Percentiles rank a stretch among this genome's conserved stretches.
Conservation (phyloP, 805 yeast genomes). For the Maudiozyma serrabonitensis region DNA sequence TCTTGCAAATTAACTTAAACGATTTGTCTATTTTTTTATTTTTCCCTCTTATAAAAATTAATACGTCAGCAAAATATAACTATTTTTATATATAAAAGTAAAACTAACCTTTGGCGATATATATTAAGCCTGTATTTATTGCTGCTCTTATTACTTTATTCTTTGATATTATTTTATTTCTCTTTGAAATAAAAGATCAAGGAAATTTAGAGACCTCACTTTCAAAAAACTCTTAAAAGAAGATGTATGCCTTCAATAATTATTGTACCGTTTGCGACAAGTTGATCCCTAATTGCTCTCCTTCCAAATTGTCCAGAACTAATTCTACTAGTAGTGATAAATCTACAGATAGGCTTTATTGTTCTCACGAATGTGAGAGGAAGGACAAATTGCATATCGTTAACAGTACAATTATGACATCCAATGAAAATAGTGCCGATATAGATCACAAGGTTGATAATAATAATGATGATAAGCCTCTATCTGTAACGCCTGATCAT, state of each 20-base stretch:
- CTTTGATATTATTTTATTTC: too few relatives aligned
- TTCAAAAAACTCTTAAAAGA: neutral
- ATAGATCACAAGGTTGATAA: too few relatives aligned
- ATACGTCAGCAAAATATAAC: too few relatives aligned
- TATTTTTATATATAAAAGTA: too few relatives aligned
- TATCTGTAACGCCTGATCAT: neutral
- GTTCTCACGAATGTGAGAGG: slow-evolving; percentile 18
- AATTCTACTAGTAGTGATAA: slow-evolving; percentile 1
- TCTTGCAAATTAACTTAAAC: neutral
- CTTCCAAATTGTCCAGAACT: neutral
- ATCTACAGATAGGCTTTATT: slow-evolving; percentile 13
- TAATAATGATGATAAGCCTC: neutral
- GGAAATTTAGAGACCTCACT: too few relatives aligned
- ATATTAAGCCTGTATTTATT: too few relatives aligned
- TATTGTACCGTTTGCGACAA: slow-evolving; percentile 49
- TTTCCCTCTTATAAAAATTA: too few relatives aligned
- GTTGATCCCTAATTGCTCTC: slow-evolving; percentile 8
- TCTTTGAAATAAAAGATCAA: too few relatives aligned
- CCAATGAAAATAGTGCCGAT: neutral
- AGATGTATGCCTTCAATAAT: slow-evolving; percentile 36
- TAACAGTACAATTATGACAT: neutral
- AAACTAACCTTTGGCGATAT: too few relatives aligned
- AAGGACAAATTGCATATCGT: slow-evolving; percentile 8
- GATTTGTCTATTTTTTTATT: neutral
- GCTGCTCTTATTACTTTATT: too few relatives aligned